These are phyloP conservation scores for Tylopilus intermedius DNA, from an alignment of 768 basidiomycete genomes.

Conservation along the genomic window DNA sequence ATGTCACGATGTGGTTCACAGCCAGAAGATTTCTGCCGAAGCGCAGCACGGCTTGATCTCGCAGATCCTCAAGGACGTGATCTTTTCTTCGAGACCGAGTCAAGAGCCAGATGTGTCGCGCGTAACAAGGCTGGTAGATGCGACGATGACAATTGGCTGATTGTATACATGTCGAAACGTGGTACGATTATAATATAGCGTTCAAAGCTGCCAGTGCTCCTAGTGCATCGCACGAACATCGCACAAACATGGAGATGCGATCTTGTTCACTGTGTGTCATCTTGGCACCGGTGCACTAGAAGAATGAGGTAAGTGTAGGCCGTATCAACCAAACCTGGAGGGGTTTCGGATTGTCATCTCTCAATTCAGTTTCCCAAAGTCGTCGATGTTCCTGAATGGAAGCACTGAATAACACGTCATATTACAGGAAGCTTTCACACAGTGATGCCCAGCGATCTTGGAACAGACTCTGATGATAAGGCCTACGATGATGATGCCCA, in stretches of 20 bases:
- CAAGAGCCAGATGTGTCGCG: slow-evolving; percentile 21
- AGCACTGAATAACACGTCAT: no score
- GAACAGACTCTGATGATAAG: no score
- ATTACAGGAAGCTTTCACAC: no score
- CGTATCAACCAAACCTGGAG: not conserved
- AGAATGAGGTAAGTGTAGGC: not conserved
- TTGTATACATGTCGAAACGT: not conserved
- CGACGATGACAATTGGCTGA: slow-evolving; percentile 32
- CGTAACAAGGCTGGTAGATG: slow-evolving; percentile 32
- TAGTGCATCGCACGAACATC: not conserved
- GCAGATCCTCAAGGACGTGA: slow-evolving; percentile 88
- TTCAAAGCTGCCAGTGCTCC: no score
- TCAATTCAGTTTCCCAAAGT: no score
- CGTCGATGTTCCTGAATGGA: no score
- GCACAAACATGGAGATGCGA: not conserved
- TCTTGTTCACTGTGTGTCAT: not conserved
- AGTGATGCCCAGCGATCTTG: no score
- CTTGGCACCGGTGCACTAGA: no score
- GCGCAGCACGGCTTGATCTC: slow-evolving; percentile 92
- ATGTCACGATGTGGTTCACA: slow-evolving; percentile 26
- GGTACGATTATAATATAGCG: not conserved
- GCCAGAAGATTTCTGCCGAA: slow-evolving; percentile 84
- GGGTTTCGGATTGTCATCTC: no score
- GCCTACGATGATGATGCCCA: no score
- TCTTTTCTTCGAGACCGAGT: slow-evolving; percentile 61